Conservation (phyloP, 2,329 filamentous ascomycete genomes). For the Coniochaeta sp. region DNA sequence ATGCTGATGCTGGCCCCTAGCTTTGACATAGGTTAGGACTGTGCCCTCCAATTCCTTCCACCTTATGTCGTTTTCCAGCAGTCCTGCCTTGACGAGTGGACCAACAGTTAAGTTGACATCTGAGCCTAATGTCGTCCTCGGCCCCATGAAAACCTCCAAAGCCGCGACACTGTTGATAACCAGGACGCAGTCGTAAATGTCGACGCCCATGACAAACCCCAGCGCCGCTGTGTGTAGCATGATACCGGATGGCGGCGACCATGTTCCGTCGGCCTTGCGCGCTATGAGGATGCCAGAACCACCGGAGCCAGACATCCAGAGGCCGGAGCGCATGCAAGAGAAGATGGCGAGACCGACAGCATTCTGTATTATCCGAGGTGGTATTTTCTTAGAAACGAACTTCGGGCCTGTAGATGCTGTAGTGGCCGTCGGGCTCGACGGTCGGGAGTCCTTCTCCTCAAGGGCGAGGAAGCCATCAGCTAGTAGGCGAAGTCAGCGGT, state of each 20-base stretch:
- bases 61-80: conserved; percentile 41
- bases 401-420: conserved; percentile 20
- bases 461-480: conserved; percentile 50
- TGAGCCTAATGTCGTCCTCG: conserved; percentile 72
- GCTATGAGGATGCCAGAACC: conserved; percentile 84
- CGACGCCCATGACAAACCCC: conserved; percentile 84
- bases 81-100: conserved; percentile 55
- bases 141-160: conserved; percentile 73
- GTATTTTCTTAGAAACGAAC: conserved; percentile 71
- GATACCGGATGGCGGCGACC: conserved; percentile 88
- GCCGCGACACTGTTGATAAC: conserved; percentile 85
- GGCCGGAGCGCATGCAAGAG: conserved; percentile 87
- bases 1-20: conserved; percentile 46
- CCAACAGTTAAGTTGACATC: conserved; percentile 73
- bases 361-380: conserved; percentile 75
- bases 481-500: conserved; percentile 18
- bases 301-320: conserved; percentile 87
- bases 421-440: conserved; percentile 19
- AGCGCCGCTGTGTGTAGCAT: conserved; percentile 83
- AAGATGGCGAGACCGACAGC: conserved; percentile 89
- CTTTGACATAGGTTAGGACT: conserved; percentile 52
- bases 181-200: conserved; percentile 93
- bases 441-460: conserved; percentile 26
- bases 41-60: conserved; percentile 47
- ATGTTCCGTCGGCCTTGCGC: conserved; percentile 75